Evolutionary conservation across 495 filamentous ascomycete genomes (phyloP).

Genomic region (Neurospora sp.): DNA sequence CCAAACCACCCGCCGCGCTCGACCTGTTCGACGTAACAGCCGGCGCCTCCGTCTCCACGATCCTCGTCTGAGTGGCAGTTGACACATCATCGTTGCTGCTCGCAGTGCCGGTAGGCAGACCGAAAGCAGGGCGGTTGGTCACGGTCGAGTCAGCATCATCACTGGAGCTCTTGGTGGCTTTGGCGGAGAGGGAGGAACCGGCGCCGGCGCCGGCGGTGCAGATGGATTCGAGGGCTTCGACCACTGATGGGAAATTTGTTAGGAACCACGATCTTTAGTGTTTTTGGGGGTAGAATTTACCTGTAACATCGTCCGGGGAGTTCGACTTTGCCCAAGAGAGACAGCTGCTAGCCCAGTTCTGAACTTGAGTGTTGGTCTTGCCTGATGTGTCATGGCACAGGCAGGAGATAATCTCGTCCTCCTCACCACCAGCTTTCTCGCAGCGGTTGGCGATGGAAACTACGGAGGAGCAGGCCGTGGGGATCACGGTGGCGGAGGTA

Average conservation of each 20-base stretch:
- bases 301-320: slow-evolving; percentile 5
- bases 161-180: neutral
- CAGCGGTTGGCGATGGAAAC: neutral
- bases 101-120: neutral
- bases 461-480: slow-evolving; percentile 1
- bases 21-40: neutral
- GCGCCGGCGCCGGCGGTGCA: neutral
- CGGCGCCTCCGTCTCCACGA: neutral
- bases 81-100: neutral
- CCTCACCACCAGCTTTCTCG: neutral
- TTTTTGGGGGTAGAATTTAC: slow-evolving; percentile 1
- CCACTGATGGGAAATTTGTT: neutral
- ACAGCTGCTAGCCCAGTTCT: slow-evolving; percentile 15
- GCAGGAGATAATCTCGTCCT: neutral
- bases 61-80: neutral
- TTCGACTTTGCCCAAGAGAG: slow-evolving; percentile 9
- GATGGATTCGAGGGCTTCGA: neutral
- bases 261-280: neutral
- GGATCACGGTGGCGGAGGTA: neutral
- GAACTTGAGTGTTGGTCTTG: slow-evolving; percentile 11
- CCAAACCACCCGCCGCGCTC: neutral
- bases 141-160: neutral
- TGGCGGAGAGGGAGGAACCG: neutral
- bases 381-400: slow-evolving; percentile 4
- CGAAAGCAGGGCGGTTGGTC: neutral